Percentiles rank a stretch among this genome's conserved stretches.
Evolutionary conservation across 345 rosid species (phyloP).

Genomic region (Salix purpurea): DNA sequence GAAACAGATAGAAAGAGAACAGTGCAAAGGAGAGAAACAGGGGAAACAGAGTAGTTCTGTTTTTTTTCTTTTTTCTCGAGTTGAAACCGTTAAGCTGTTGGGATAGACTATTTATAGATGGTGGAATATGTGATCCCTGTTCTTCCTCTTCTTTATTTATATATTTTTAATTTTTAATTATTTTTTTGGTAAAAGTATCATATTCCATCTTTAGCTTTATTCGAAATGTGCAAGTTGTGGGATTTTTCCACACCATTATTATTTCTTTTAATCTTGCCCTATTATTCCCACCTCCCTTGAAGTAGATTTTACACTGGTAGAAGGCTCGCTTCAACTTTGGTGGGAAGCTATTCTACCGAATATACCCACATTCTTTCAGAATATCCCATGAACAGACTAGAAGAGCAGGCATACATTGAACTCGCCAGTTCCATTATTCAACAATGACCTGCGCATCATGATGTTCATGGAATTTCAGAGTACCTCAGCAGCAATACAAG

Average conservation of each 20-base stretch:
- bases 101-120: constrained; percentile 37
- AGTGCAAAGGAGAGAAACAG: constrained; percentile 3
- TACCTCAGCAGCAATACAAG: not conserved
- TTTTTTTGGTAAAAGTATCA: not conserved
- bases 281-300: constrained; percentile 9
- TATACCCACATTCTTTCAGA: not conserved
- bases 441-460: not conserved
- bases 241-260: constrained; percentile 16
- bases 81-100: constrained; percentile 19
- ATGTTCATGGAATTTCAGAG: not conserved
- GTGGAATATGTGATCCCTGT: constrained; percentile 5
- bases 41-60: constrained; percentile 31
- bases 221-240: constrained; percentile 13
- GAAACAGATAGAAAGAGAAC: constrained; percentile 1
- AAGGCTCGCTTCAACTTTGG: not conserved
- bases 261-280: not conserved
- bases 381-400: not conserved
- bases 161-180: not conserved
- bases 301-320: not conserved
- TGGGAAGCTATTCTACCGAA: not conserved
- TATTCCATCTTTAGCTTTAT: constrained; percentile 19
- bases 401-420: not conserved
- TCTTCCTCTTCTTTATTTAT: not conserved
- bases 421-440: not conserved
- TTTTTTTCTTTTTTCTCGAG: constrained; percentile 3